A percentile compares a stretch with the other conserved stretches of the same genome.
Conservation (phyloP, 2,329 filamentous ascomycete species). For the Botrytis medusae region DNA sequence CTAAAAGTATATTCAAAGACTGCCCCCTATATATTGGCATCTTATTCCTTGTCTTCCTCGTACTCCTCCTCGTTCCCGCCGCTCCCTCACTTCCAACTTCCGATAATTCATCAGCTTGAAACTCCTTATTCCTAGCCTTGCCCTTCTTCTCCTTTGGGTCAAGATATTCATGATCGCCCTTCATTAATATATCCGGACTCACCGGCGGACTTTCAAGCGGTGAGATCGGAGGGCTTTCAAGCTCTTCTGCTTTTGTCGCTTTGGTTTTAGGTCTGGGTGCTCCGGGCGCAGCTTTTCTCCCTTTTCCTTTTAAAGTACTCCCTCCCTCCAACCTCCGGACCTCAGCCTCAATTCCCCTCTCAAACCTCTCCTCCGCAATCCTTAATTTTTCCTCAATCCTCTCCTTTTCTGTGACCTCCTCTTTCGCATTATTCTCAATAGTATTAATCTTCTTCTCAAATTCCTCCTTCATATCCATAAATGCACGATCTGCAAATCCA, state of each 20-base stretch:
- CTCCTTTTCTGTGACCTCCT: not conserved
- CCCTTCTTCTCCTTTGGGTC: not conserved
- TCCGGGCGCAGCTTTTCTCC: not conserved
- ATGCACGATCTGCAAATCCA: not conserved
- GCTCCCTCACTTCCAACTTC: not conserved
- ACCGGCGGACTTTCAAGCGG: not conserved
- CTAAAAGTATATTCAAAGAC: not conserved
- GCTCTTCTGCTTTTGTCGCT: not conserved
- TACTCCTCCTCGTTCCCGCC: not conserved
- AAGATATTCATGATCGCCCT: not conserved
- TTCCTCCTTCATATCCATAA: not conserved
- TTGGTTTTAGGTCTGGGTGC: not conserved
- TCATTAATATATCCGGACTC: not conserved
- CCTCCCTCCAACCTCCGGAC: not conserved
- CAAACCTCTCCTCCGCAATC: not conserved
- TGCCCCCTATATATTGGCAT: not conserved
- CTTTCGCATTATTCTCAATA: not conserved
- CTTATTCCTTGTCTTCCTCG: slow-evolving; percentile 12
- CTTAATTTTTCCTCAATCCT: not conserved
- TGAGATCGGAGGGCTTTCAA: not conserved
- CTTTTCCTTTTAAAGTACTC: not conserved
- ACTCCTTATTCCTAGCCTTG: not conserved
- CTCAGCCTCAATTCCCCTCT: not conserved
- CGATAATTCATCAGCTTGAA: not conserved
- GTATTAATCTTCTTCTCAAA: not conserved